These are phyloP conservation scores for Lavandula angustifolia DNA, from an alignment of 257 asterid species.

Conservation along the genomic window DNA sequence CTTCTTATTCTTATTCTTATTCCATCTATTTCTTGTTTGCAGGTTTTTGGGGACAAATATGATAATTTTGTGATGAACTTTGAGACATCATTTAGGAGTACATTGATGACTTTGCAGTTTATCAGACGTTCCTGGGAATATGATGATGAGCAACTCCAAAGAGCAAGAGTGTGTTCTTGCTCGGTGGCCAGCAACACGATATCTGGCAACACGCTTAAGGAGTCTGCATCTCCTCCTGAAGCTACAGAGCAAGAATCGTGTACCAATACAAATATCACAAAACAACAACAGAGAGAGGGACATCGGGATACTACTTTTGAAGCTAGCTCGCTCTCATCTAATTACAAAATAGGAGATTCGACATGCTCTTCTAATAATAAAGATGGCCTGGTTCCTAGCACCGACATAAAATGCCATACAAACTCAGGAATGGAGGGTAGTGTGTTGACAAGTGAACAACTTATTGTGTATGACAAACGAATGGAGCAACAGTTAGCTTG, in stretches of 20 bases:
- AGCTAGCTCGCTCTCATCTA: conserved; percentile 30
- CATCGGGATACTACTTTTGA: conserved; percentile 28
- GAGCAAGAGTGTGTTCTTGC: conserved; percentile 35
- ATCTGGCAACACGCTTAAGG: conserved; percentile 29
- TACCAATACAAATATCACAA: conserved; percentile 25
- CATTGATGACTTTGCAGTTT: conserved; percentile 57
- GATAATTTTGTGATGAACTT: conserved; percentile 46
- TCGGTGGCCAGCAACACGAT: conserved; percentile 33
- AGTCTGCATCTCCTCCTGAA: conserved; percentile 28
- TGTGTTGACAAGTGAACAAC: conserved; percentile 43
- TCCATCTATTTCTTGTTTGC: conserved; percentile 41
- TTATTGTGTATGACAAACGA: conserved; percentile 48
- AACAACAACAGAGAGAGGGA: conserved; percentile 30
- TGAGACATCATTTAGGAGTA: conserved; percentile 52
- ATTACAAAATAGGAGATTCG: conserved; percentile 32
- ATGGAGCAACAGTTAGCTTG: conserved; percentile 42
- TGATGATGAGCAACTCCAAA: conserved; percentile 33
- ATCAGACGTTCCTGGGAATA: conserved; percentile 53
- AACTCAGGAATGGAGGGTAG: conserved; percentile 41
- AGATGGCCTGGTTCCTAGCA: conserved; percentile 28
- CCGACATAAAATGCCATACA: conserved; percentile 18
- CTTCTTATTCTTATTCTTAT: conserved; percentile 10
- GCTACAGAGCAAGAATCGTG: conserved; percentile 34
- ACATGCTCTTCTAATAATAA: conserved; percentile 27
- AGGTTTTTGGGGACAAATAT: conserved; percentile 56